phyloP scores from a whole-genome alignment of 2,329 filamentous ascomycete species.

The Colletotrichum theobromicola region DNA sequence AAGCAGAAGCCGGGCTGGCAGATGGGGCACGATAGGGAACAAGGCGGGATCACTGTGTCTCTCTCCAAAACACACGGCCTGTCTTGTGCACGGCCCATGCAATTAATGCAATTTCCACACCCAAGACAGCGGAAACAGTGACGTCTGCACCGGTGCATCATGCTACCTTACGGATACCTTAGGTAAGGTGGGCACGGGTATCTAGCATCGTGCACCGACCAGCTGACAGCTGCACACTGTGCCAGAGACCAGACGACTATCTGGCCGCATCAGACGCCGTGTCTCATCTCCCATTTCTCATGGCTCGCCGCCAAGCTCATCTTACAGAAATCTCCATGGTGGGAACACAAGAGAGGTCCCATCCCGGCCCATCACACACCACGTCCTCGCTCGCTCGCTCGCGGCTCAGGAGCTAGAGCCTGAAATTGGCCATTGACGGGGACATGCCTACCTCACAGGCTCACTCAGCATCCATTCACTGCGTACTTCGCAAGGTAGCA shows the following conservation, averaged over 20 bases:
- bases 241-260: constrained; percentile 17
- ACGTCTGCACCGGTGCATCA: not conserved
- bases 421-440: not conserved
- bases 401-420: constrained; percentile 7
- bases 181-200: no score
- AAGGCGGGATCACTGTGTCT: constrained; percentile 18
- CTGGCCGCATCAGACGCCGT: constrained; percentile 19
- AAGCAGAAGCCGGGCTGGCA: constrained; percentile 21
- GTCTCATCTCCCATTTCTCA: constrained; percentile 21
- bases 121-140: not conserved
- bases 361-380: constrained; percentile 7
- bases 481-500: no score
- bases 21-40: constrained; percentile 32
- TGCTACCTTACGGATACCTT: no score
- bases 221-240: not conserved
- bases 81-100: not conserved
- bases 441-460: not conserved
- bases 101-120: constrained; percentile 3
- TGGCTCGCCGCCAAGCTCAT: constrained; percentile 17
- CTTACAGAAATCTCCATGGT: constrained; percentile 21
- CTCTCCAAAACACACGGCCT: not conserved
- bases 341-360: constrained; percentile 15
- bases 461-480: no score
- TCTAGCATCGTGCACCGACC: no score
- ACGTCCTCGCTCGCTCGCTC: not conserved